Conservation (phyloP, 768 basidiomycete species). For the Phylloporus sp. region DNA sequence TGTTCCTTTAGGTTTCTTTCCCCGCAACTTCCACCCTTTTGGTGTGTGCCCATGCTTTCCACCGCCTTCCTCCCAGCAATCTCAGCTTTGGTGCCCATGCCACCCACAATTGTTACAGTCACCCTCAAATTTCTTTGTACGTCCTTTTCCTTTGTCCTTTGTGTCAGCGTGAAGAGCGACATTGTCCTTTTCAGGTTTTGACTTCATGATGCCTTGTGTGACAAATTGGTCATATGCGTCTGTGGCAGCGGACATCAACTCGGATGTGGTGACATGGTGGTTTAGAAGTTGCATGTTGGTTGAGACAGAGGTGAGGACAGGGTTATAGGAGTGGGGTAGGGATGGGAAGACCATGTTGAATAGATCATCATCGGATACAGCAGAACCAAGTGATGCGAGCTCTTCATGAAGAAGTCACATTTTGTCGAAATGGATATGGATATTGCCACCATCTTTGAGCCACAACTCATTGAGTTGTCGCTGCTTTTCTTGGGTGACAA, state of each 20-base stretch:
- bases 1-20: conserved; percentile 1
- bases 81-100: background rate
- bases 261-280: background rate
- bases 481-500: background rate
- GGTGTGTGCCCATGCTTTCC: conserved; percentile 1
- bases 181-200: background rate
- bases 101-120: conserved; percentile 1
- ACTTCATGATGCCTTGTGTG: background rate
- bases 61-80: conserved; percentile 14
- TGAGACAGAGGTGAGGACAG: conserved; percentile 23
- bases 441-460: background rate
- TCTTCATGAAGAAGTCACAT: background rate
- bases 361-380: too few relatives aligned
- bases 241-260: background rate
- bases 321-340: conserved; percentile 33
- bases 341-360: conserved; percentile 14
- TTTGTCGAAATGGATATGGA: background rate
- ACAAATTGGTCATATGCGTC: background rate
- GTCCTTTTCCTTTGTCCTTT: background rate
- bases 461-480: background rate
- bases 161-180: background rate
- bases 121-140: background rate
- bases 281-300: background rate
- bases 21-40: background rate
- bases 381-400: background rate